Base-by-base conservation (phyloP, 2,329 filamentous ascomycete genomes). In the Penicillium glabrum region DNA sequence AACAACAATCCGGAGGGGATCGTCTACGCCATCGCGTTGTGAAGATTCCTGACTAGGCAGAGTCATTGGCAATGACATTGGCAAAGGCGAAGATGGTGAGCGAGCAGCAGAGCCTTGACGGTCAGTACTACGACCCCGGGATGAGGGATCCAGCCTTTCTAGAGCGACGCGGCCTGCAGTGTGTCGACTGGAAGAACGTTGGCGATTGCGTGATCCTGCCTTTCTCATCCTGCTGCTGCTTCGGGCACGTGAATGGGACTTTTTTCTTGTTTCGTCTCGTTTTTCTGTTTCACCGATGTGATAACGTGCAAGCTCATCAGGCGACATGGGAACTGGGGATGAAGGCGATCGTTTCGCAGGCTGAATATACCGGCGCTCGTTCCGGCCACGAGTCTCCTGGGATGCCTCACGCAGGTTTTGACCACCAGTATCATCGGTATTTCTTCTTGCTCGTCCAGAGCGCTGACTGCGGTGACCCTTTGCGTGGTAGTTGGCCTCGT, bases 301-400 rank as follows among this genome's bases (percentile, higher is more conserved):
- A 58, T 78, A 80, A 45, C 71, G 69, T 49, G 75, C 68, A 58
- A 90, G 72, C 67, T 97, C 92, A 66, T 96, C 91, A 0, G 92
- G 92, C 3, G 93, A 96, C 93, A 97, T 97, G 3, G 93, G 91
- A 2, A 96, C 83, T 0, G 93, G 93, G 0, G 93, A 97, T 2
- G 91, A 96, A 1, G 93, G 93, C 1, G 93, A 97, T 23, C 90
- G 83, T 75, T 96, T 96, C 13, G 87, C 85, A 19, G 89, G 85
- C 68, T 86, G 89, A 60, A 89, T 91, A 61, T 87, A 88, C 23
- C 88, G 84, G 45, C 84, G 81, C 13, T 83, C 78, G 24, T 82
- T 82, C 60, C 90, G 84, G 21, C 89, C 90, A 56, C 90, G 86
- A 43, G 67, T 67, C 21, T 89, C 88, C 62, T 88, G 84, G 0